Evolutionary conservation across 345 rosid genomes (phyloP).

Genomic region (Camelina neglecta): DNA sequence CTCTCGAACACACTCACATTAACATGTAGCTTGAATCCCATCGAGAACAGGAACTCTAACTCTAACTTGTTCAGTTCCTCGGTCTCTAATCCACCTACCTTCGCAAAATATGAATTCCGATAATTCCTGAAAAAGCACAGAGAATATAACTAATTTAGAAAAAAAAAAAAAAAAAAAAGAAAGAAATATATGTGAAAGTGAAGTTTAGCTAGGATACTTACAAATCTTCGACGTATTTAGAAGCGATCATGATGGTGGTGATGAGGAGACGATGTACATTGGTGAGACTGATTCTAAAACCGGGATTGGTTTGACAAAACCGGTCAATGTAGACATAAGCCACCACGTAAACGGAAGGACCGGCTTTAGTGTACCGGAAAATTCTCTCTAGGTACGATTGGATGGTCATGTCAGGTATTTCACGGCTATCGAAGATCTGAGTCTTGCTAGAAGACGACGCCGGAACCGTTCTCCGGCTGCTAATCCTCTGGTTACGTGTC

Average conservation of each 20-base stretch:
- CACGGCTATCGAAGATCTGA: constrained; percentile 65
- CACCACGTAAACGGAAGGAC: constrained; percentile 85
- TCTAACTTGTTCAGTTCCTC: constrained; percentile 71
- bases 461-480: constrained; percentile 49
- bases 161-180: not conserved
- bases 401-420: constrained; percentile 76
- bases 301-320: constrained; percentile 77
- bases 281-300: constrained; percentile 63
- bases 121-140: constrained; percentile 56
- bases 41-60: constrained; percentile 75
- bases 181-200: no score
- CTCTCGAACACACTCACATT: constrained; percentile 90
- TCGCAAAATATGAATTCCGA: constrained; percentile 78
- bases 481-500: constrained; percentile 70
- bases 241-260: constrained; percentile 86
- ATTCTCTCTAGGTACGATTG: constrained; percentile 85
- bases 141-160: not conserved
- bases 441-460: constrained; percentile 34
- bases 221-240: constrained; percentile 92
- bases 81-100: constrained; percentile 83
- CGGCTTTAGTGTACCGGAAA: constrained; percentile 77
- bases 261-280: constrained; percentile 82
- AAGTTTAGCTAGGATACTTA: constrained; percentile 42
- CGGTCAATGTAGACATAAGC: constrained; percentile 89
- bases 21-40: constrained; percentile 85